Conservation (phyloP, 1,284 basidiomycete genomes). For the Tetrapyrgos nigripes region DNA sequence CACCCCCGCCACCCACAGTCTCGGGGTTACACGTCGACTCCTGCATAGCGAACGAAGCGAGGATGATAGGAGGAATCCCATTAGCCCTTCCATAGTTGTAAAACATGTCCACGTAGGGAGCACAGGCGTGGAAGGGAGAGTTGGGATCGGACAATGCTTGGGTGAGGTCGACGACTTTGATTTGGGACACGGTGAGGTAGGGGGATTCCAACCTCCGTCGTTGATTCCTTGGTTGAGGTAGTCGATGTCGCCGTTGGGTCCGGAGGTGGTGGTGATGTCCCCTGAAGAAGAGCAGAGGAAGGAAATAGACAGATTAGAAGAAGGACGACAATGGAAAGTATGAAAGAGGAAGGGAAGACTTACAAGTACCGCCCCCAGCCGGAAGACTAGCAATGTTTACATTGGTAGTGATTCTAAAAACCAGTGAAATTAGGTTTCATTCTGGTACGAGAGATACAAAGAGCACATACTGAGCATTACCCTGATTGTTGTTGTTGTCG, state of each 20-base stretch:
- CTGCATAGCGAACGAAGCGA: slow-evolving; percentile 88
- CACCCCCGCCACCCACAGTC: slow-evolving; percentile 79
- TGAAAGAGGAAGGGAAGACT: too few species aligned
- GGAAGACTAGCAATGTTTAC: not conserved
- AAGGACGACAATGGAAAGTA: too few species aligned
- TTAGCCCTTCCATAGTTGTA: slow-evolving; percentile 63
- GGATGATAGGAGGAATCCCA: slow-evolving; percentile 70
- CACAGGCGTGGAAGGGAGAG: slow-evolving; percentile 72
- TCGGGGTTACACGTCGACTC: slow-evolving; percentile 73
- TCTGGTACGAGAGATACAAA: too few species aligned
- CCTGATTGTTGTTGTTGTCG: not conserved
- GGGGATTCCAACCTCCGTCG: slow-evolving; percentile 67
- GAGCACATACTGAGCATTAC: too few species aligned
- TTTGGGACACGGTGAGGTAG: slow-evolving; percentile 56
- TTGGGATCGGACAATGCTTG: slow-evolving; percentile 51
- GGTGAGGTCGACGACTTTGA: slow-evolving; percentile 60
- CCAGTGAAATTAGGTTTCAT: too few species aligned
- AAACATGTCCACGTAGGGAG: slow-evolving; percentile 61
- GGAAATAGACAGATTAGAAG: too few species aligned
- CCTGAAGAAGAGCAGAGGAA: slow-evolving; percentile 4
- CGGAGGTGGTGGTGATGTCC: slow-evolving; percentile 45
- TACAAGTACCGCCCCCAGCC: slow-evolving; percentile 56
- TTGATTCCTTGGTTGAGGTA: slow-evolving; percentile 85
- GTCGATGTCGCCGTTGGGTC: slow-evolving; percentile 77
- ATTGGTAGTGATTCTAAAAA: too few species aligned